Evolutionary conservation across 2,329 filamentous ascomycete species (phyloP), one percentile per base, ranked within the genome.

Genomic region (Colletotrichum aenigma): DNA sequence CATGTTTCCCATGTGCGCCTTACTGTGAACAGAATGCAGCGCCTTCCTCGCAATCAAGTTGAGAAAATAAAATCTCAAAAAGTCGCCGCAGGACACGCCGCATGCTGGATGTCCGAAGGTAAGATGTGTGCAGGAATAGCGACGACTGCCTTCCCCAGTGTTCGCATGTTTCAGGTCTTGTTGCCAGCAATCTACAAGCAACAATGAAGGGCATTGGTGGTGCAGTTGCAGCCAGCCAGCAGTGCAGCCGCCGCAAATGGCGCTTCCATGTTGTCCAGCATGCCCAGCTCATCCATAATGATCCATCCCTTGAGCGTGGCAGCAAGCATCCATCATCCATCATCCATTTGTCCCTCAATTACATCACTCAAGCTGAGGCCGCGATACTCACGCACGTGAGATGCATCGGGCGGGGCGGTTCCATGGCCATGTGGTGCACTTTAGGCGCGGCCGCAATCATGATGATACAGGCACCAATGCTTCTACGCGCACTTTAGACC

Each of bases 101-200:
- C 70, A 69, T 62, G 52, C 70, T 69, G 24, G 68, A 34, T 21
- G 43, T 52, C 43, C 43, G 43, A 52, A 52, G 43, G 43, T 52
- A 52, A 52, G 43, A 52, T 12, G 43, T 2, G n/a, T 52, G 43
- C 43, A 55, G 24, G 58, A 43, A 52, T n/a, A 24, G 28, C 52
- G 52, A 71, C 26, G 30, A 67, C 72, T n/a, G 21, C 69, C 73
- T 48, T 73, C 56, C 69, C 70, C 69, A 73, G 69, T 64, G 34
- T 34, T 48, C 15, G 43, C 61, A 55, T 43, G 73, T 75, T 75
- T 75, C 73, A 75, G 69, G 69, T 73, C n/a, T 26, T 66, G 55
- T 72, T 16, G 12, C 38, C 38, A 73, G 64, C 38, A 75, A 75
- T 75, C 24, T 68, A 75, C 69, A 75, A 67, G 62, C 73, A 66